Conservation (phyloP, 352 stramenopile genomes). For the Plasmopara muralis region DNA sequence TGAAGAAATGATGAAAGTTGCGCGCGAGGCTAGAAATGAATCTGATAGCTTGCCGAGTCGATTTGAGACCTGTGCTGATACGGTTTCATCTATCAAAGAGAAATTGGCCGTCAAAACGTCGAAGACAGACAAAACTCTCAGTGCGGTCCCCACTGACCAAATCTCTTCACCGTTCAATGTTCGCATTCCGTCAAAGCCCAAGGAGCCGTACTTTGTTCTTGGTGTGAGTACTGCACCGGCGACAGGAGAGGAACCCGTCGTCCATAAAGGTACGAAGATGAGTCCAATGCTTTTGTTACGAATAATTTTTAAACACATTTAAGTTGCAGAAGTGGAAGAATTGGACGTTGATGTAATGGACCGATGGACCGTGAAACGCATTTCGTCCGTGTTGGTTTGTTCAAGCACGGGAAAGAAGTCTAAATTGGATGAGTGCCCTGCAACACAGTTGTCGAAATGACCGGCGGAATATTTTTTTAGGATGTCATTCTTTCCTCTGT, state of each 20-base stretch:
- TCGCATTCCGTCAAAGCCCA: conserved; percentile 51
- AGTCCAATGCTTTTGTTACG: not conserved
- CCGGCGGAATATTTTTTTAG: too few relatives aligned
- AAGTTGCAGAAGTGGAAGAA: conserved; percentile 25
- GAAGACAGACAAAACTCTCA: conserved; percentile 13
- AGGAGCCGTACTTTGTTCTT: conserved; percentile 53
- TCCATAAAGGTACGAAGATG: conserved; percentile 16
- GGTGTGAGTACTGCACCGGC: conserved; percentile 26
- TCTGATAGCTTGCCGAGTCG: conserved; percentile 12
- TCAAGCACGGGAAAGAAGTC: conserved; percentile 53
- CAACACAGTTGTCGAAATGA: too few relatives aligned
- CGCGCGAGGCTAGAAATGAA: conserved; percentile 34
- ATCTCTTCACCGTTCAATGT: conserved; percentile 78
- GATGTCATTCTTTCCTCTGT: too few relatives aligned
- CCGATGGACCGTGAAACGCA: conserved; percentile 65
- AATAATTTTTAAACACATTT: not conserved
- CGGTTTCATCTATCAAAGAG: not conserved
- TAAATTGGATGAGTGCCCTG: too few relatives aligned
- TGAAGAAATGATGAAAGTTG: conserved; percentile 68
- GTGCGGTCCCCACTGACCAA: conserved; percentile 34
- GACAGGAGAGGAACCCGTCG: conserved; percentile 23
- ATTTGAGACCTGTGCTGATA: conserved; percentile 6
- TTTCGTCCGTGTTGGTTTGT: conserved; percentile 64
- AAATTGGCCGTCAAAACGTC: not conserved
- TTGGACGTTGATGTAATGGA: conserved; percentile 72